Percentiles rank a stretch among this genome's conserved stretches.
phyloP scores from a whole-genome alignment of 495 filamentous ascomycete genomes.

The Penicillium herquei region DNA sequence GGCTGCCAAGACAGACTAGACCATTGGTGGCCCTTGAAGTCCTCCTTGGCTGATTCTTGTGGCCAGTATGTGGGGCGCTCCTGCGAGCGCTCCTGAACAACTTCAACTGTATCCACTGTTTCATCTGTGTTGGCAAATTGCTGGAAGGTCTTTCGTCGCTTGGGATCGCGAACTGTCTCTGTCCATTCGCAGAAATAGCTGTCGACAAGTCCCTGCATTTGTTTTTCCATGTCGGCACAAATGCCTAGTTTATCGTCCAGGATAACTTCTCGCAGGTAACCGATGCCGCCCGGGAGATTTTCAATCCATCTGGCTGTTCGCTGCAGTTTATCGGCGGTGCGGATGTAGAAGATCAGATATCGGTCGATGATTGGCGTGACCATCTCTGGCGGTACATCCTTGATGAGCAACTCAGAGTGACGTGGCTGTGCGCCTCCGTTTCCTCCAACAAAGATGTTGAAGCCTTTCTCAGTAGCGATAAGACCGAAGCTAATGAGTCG shows the following conservation, averaged over 20 bases:
- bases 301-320: conserved; percentile 94
- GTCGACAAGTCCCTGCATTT: conserved; percentile 86
- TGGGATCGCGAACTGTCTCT: conserved; percentile 71
- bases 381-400: conserved; percentile 84
- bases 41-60: conserved; percentile 60
- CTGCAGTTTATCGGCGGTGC: conserved; percentile 92
- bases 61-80: conserved; percentile 82
- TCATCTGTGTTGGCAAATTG: conserved; percentile 90
- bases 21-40: conserved; percentile 79
- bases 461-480: conserved; percentile 92
- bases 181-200: conserved; percentile 97
- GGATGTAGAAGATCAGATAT: conserved; percentile 95
- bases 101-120: conserved; percentile 66
- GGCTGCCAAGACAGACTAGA: conserved; percentile 78
- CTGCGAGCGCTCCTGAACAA: conserved; percentile 73
- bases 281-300: conserved; percentile 79
- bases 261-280: conserved; percentile 80
- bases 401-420: conserved; percentile 85
- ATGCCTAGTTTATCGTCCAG: conserved; percentile 90
- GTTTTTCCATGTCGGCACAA: conserved; percentile 77
- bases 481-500: conserved; percentile 69
- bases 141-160: conserved; percentile 67
- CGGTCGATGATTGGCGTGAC: conserved; percentile 86
- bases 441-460: conserved; percentile 90
- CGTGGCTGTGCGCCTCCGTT: conserved; percentile 89